Conservation (phyloP, 768 basidiomycete genomes). For the Crepidotus variabilis region DNA sequence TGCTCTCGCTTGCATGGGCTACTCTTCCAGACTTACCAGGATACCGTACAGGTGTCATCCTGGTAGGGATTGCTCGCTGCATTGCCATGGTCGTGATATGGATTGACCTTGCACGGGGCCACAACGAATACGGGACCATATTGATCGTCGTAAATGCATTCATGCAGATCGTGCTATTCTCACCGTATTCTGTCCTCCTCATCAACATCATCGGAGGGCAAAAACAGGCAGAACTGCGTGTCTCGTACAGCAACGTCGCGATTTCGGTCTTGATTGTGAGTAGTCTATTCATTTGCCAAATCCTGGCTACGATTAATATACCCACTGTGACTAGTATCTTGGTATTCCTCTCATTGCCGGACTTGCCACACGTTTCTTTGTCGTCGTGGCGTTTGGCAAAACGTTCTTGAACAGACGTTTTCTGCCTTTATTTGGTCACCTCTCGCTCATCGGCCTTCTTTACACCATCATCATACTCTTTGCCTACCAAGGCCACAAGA, state of each 20-base stretch:
- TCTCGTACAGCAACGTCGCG: conserved; percentile 56
- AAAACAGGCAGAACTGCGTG: conserved; percentile 32
- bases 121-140: conserved; percentile 71
- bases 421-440: conserved; percentile 63
- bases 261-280: conserved; percentile 71
- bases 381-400: conserved; percentile 43
- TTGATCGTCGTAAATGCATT: conserved; percentile 78
- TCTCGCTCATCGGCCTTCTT: conserved; percentile 71
- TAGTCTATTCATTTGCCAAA: conserved; percentile 6
- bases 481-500: conserved; percentile 64
- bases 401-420: conserved; percentile 53
- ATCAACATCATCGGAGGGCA: conserved; percentile 63
- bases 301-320: not conserved
- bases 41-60: conserved; percentile 75
- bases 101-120: conserved; percentile 71
- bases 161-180: conserved; percentile 74
- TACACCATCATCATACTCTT: conserved; percentile 81
- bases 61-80: conserved; percentile 75
- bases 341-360: conserved; percentile 79
- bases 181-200: conserved; percentile 71
- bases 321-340: conserved; percentile 55
- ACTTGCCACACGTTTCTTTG: conserved; percentile 57
- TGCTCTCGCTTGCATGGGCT: conserved; percentile 86
- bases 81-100: conserved; percentile 81
- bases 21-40: conserved; percentile 75